Conservation (phyloP, 2,329 filamentous ascomycete species). For the Penicillium sp. region DNA sequence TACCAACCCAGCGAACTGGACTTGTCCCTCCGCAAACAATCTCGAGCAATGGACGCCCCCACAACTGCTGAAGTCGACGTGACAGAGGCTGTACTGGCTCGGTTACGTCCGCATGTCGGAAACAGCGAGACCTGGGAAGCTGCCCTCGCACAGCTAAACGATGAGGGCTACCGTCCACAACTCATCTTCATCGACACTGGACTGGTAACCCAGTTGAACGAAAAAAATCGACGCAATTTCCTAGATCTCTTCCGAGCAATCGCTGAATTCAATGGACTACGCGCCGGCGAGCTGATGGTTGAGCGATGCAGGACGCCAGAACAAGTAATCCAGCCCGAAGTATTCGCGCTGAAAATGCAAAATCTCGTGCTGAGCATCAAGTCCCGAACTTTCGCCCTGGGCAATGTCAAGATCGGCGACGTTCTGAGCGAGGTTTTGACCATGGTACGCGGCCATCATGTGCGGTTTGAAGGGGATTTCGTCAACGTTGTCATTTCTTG, state of each 20-base stretch:
- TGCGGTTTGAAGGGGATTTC: constrained; percentile 93
- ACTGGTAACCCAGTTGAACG: constrained; percentile 90
- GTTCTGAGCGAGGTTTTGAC: constrained; percentile 85
- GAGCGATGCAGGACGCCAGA: constrained; percentile 92
- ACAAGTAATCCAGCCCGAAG: constrained; percentile 82
- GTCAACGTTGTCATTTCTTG: constrained; percentile 98
- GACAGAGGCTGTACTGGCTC: constrained; percentile 82
- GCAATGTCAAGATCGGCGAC: constrained; percentile 94
- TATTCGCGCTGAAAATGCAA: constrained; percentile 96
- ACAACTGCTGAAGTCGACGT: constrained; percentile 68
- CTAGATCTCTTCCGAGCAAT: constrained; percentile 94
- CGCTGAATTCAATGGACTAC: constrained; percentile 96
- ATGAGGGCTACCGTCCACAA: constrained; percentile 88
- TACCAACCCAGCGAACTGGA: constrained; percentile 79
- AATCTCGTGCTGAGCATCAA: constrained; percentile 92
- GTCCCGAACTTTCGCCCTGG: constrained; percentile 84
- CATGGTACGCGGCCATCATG: constrained; percentile 92
- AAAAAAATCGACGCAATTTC: constrained; percentile 84
- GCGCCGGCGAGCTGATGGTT: constrained; percentile 93
- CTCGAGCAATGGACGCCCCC: constrained; percentile 46
- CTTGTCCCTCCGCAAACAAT: constrained; percentile 58
- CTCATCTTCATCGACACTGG: constrained; percentile 98
- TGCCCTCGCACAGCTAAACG: constrained; percentile 76
- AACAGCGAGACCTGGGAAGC: constrained; percentile 72
- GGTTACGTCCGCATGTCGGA: constrained; percentile 74